phyloP scores from a whole-genome alignment of 176 grass and related monocot species.

The Oryza glaberrima region DNA sequence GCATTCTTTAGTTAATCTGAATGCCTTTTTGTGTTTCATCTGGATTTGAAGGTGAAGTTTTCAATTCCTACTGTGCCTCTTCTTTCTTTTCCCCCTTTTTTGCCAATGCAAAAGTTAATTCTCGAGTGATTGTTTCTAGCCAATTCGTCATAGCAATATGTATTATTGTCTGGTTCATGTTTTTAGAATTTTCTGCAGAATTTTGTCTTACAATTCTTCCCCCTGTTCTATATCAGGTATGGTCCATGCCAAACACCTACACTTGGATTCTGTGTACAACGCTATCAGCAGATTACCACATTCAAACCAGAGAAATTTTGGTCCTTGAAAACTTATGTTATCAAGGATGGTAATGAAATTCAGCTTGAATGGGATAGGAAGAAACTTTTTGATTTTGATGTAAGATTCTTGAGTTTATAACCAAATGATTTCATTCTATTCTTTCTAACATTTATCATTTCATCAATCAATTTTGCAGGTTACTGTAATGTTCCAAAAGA shows the following conservation, averaged over 20 bases:
- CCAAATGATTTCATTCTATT: slow-evolving; percentile 28
- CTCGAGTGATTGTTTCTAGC: background rate
- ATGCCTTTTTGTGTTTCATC: slow-evolving; percentile 30
- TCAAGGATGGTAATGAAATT: slow-evolving; percentile 81
- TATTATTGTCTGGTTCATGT: slow-evolving; percentile 4
- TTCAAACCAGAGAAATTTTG: slow-evolving; percentile 99
- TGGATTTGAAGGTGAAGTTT: background rate
- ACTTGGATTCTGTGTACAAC: slow-evolving; percentile 92
- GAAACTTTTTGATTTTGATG: slow-evolving; percentile 89
- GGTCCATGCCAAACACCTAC: slow-evolving; percentile 99
- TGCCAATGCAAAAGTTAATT: background rate
- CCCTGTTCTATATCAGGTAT: slow-evolving; percentile 65
- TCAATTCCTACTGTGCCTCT: background rate
- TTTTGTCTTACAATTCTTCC: slow-evolving; percentile 26
- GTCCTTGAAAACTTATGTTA: slow-evolving; percentile 82
- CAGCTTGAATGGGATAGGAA: slow-evolving; percentile 90
- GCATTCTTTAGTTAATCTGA: background rate
- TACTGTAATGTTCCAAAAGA: slow-evolving; percentile 92
- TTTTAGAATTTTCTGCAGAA: slow-evolving; percentile 24
- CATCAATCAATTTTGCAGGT: slow-evolving; percentile 63
- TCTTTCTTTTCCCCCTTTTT: background rate
- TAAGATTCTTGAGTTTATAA: slow-evolving; percentile 45
- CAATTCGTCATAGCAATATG: slow-evolving; percentile 30
- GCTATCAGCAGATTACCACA: slow-evolving; percentile 90
- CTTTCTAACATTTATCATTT: slow-evolving; percentile 27